These are phyloP conservation scores for Yueomyces sp. DNA, from an alignment of 805 yeast species.

Conservation along the genomic window DNA sequence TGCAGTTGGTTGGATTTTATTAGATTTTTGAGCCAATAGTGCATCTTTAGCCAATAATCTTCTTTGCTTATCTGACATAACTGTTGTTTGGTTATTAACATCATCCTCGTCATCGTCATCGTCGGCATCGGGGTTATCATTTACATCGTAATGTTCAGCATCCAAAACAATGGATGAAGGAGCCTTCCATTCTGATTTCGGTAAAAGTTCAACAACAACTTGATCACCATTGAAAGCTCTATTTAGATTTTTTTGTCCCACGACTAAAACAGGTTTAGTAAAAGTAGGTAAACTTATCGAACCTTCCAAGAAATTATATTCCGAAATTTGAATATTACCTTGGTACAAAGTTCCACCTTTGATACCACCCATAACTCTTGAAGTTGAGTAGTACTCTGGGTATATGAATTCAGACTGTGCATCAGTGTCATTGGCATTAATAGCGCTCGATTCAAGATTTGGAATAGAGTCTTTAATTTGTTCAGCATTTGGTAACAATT, in stretches of 20 bases:
- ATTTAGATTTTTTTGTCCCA: conserved; percentile 76
- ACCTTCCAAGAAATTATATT: conserved; percentile 84
- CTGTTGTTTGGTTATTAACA: conserved; percentile 32
- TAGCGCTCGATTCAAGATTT: conserved; percentile 27
- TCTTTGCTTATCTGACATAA: conserved; percentile 30
- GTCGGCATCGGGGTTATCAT: conserved; percentile 44
- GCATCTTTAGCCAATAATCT: conserved; percentile 69
- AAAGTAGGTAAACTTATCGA: conserved; percentile 57
- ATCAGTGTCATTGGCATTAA: conserved; percentile 7
- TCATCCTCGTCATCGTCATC: conserved; percentile 32
- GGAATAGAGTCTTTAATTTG: conserved; percentile 73
- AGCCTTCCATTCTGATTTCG: conserved; percentile 75
- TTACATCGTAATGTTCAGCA: conserved; percentile 48
- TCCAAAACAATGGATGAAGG: conserved; percentile 74
- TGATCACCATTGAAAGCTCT: conserved; percentile 87
- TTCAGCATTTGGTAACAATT: conserved; percentile 53
- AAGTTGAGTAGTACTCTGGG: conserved; percentile 64
- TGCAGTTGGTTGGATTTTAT: conserved; percentile 78
- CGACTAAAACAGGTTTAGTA: conserved; percentile 66
- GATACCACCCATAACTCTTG: conserved; percentile 83
- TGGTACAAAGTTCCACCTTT: conserved; percentile 78
- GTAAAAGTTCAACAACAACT: conserved; percentile 81
- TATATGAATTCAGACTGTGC: conserved; percentile 38
- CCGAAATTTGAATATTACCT: conserved; percentile 68
- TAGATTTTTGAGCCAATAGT: conserved; percentile 37